Conservation (phyloP, 352 stramenopile genomes). For the Globisporangium alternatum region DNA sequence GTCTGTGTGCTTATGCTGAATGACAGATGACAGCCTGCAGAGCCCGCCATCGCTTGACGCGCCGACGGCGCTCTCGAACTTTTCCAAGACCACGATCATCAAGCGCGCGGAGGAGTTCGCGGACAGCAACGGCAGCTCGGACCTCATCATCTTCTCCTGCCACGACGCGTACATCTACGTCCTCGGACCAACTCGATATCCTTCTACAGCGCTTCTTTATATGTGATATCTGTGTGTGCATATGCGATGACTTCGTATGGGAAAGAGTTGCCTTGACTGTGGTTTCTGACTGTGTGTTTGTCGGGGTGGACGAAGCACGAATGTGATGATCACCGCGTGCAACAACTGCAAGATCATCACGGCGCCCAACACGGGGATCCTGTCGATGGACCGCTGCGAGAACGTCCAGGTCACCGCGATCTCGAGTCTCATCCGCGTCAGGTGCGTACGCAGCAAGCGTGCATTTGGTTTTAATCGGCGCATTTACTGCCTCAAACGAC, state of each 20-base stretch:
- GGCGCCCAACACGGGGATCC: constrained; percentile 90
- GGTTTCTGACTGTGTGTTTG: constrained; percentile 16
- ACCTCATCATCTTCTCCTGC: constrained; percentile 90
- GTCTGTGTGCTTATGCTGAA: background rate
- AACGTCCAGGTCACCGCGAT: constrained; percentile 89
- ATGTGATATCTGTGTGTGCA: background rate
- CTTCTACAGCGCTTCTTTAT: constrained; percentile 22
- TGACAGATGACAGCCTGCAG: constrained; percentile 3
- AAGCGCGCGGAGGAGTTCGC: constrained; percentile 69
- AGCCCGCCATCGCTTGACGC: constrained; percentile 11
- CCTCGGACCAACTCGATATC: constrained; percentile 91
- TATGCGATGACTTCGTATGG: background rate
- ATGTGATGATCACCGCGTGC: constrained; percentile 92
- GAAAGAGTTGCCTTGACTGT: constrained; percentile 45
- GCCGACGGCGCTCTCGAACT: constrained; percentile 56
- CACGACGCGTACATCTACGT: constrained; percentile 95
- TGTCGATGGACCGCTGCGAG: constrained; percentile 94
- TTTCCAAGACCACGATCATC: constrained; percentile 77
- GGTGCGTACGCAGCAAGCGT: constrained; percentile 28
- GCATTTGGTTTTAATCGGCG: background rate
- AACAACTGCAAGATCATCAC: constrained; percentile 95
- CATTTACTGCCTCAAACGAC: background rate
- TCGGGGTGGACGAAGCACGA: constrained; percentile 29
- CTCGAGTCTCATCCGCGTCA: constrained; percentile 85
- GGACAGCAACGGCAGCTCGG: constrained; percentile 36